phyloP scores from a whole-genome alignment of 1,284 basidiomycete species.

The Ceratobasidium sp. region DNA sequence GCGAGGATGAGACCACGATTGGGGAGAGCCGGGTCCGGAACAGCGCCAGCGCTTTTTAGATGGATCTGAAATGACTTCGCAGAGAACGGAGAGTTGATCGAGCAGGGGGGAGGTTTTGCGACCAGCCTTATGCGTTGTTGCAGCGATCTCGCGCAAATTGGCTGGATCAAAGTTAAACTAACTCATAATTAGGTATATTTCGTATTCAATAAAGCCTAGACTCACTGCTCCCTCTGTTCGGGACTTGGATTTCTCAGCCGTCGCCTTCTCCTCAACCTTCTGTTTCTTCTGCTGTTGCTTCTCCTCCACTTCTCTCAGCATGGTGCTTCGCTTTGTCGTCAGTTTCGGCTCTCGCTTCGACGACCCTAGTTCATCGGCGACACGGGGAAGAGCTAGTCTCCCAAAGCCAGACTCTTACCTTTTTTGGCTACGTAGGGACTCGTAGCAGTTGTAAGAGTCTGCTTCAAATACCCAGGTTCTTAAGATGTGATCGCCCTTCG shows the following conservation, averaged over 20 bases:
- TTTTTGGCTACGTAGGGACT: neutral
- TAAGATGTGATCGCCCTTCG: neutral
- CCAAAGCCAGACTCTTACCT: conserved; percentile 2
- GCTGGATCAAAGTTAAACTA: neutral
- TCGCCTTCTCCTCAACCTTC: neutral
- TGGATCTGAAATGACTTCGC: neutral
- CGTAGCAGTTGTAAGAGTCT: conserved; percentile 9
- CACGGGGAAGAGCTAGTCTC: no score
- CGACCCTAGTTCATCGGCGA: no score
- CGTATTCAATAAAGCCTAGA: neutral
- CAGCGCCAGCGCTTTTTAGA: neutral
- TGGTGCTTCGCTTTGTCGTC: neutral
- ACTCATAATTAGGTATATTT: neutral
- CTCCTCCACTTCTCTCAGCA: neutral
- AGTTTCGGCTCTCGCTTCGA: neutral
- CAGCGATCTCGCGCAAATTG: neutral
- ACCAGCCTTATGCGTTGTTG: neutral
- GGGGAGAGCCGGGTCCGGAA: neutral
- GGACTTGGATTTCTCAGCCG: neutral
- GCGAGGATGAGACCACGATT: neutral
- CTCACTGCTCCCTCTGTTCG: conserved; percentile 6
- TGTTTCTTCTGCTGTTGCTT: neutral
- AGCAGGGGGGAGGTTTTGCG: conserved; percentile 1
- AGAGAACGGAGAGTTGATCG: neutral
- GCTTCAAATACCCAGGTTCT: neutral